Base-by-base conservation (phyloP, 75 land plant species). In the Azolla pinnata region DNA sequence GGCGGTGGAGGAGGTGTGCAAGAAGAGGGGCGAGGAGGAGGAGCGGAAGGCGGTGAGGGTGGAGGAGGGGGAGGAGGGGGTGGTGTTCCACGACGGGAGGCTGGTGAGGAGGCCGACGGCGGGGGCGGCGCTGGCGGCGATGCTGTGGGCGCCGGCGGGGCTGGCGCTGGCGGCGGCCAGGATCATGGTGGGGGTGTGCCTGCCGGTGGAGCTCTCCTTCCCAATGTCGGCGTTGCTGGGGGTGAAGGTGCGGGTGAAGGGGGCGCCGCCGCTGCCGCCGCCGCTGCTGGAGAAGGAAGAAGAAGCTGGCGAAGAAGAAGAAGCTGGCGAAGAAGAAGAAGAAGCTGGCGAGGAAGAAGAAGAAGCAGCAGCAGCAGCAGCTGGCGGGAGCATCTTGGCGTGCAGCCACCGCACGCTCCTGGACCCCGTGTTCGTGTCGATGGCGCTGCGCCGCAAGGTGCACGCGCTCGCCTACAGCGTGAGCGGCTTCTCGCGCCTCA, bases 51-150 rank as follows among this genome's bases (percentile, higher is more conserved):
- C 84, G 57, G 97, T 85, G 16, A 33, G 57, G 27, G 78, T 76
- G 2, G 65, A 57, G 24, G 61, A 58, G 25, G 56, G 64, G 40
- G 66, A 68, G 26, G 72, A 67, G 33, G 84, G 84, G 18, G 72
- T 80, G 17, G 71, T 92, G 20, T 74, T 92, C 64, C 97, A 92
- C 67, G 97, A 92, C 54, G 97, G 97, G 0, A 74, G 97, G 1
- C 54, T 92, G 25, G 97, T 79, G 0, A 84, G 74, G 62, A 56
- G 96, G 23, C 97, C 97, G 12, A 83, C 86, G 0, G 89, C 90
- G 0, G 27, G 74, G 18, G 77, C 51, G 17, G 75, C 90, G 0
- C 79, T 88, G 0, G 35, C 89, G 38, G 75, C 82, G 23, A 75
- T 88, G 44, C 57, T 88, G 16, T 92, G 97, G 97, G 29, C 81